Base-by-base conservation (phyloP, 208 protist species). In the Trypanosoma melophagium region DNA sequence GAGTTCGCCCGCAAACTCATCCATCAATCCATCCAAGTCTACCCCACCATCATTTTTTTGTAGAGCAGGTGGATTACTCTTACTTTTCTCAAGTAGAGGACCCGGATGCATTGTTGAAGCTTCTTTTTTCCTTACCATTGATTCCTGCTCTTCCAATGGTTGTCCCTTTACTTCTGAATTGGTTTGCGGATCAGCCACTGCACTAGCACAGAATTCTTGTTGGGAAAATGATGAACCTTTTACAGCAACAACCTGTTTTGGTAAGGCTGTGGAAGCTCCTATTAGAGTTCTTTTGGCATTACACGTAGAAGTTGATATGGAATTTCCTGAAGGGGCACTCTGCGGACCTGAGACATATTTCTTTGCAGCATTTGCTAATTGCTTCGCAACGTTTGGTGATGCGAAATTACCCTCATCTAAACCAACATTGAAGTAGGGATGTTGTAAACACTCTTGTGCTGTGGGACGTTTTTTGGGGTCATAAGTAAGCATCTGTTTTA, bases 381-480 rank as follows among this genome's bases (percentile, higher is more conserved):
- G 80, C 19, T 86, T 81, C 3, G 86, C 41, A 14, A 65, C 71
- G 31, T 69, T 75, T 8, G 69, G 42, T 22, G 82, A 79, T 25
- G 80, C 69, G 25, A 73, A 77, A 57, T 69, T 87, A 53, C 65
- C 69, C 28, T 87, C 84, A 71, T 90, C 81, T 31, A 89, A 53
- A 44, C 75, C 77, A 55, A 87, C 77, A 41, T 77, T 81, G 54
- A 98, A 94, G 67, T 93, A 98, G 0, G 92, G 88, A 66, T 98
- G 97, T 56, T 93, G 92, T 55, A 98, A 74, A 56, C 92, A 94
- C 72, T 98, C 89, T 57, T 92, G 89, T 2, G 95, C 96, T n/a
- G 96, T 98, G 16, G 94, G 82, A 41, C 98, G 81, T 56, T 90
- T 89, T 52, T 97, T 89, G 0, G 98, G 98, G 73, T 99, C 97